Evolutionary conservation across 2,329 filamentous ascomycete species (phyloP).

Genomic region (Moelleriella libera): DNA sequence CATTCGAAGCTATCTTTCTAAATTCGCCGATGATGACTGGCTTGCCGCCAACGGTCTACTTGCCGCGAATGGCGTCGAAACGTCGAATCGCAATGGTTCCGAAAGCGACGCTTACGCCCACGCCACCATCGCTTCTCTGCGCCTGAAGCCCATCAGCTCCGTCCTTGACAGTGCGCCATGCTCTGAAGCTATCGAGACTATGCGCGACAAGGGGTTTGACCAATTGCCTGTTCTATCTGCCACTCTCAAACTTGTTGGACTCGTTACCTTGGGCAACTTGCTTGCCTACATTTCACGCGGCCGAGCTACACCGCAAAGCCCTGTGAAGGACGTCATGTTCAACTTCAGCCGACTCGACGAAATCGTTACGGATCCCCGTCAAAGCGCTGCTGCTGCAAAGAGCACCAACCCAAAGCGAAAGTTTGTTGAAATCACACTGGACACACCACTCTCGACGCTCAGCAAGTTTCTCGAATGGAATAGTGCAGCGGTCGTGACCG

Average conservation of each 20-base stretch:
- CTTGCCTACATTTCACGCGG: constrained; percentile 80
- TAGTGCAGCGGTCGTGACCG: constrained; percentile 86
- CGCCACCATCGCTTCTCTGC: constrained; percentile 68
- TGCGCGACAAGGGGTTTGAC: constrained; percentile 97
- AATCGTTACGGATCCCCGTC: constrained; percentile 75
- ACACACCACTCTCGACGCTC: constrained; percentile 70
- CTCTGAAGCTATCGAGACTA: constrained; percentile 85
- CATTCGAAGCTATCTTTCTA: constrained; percentile 93
- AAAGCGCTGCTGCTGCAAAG: constrained; percentile 31
- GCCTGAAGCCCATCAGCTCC: constrained; percentile 87
- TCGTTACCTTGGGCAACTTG: constrained; percentile 90
- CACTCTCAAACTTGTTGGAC: constrained; percentile 63
- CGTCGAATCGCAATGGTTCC: constrained; percentile 25
- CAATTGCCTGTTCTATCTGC: constrained; percentile 80
- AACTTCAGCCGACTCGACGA: constrained; percentile 81
- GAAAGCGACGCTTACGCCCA: constrained; percentile 55
- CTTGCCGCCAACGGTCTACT: constrained; percentile 90
- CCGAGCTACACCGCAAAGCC: constrained; percentile 58
- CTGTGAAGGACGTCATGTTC: constrained; percentile 88
- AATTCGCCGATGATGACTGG: constrained; percentile 99
- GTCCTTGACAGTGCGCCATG: constrained; percentile 58
- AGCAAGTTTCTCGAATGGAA: constrained; percentile 98
- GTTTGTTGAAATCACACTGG: constrained; percentile 88
- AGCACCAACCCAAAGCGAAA: constrained; percentile 39
- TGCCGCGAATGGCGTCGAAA: constrained; percentile 37